Evolutionary conservation across 345 rosid species (phyloP).

Genomic region (Murraya koenigii): DNA sequence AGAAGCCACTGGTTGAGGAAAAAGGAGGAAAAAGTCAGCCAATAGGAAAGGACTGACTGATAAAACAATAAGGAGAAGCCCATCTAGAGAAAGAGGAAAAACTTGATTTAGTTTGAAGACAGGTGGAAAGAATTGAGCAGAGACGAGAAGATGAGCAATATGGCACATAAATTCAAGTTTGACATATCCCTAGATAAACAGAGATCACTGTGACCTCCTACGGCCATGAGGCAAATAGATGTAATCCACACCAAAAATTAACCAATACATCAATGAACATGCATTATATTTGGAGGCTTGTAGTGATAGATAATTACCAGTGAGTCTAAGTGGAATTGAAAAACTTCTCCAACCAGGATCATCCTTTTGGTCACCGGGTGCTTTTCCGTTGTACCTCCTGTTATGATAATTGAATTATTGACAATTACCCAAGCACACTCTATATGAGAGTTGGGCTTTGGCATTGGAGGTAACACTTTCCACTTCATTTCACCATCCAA

Average conservation of each 20-base stretch:
- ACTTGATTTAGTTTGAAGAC: neutral
- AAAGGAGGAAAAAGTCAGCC: neutral
- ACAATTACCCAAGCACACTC: constrained; percentile 75
- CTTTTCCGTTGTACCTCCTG: constrained; percentile 82
- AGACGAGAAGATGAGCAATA: neutral
- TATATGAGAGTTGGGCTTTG: constrained; percentile 79
- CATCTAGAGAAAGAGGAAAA: neutral
- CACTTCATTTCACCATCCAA: constrained; percentile 73
- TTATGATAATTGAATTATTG: constrained; percentile 70
- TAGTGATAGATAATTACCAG: constrained; percentile 31
- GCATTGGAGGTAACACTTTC: constrained; percentile 67
- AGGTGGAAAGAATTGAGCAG: neutral
- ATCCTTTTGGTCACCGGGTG: constrained; percentile 76
- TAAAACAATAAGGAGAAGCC: neutral
- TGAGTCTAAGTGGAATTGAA: constrained; percentile 60
- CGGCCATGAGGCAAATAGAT: neutral
- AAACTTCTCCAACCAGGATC: constrained; percentile 78
- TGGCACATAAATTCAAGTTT: neutral
- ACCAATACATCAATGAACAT: neutral
- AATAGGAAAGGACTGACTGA: neutral
- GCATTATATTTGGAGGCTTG: neutral
- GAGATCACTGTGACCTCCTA: neutral
- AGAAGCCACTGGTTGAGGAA: neutral
- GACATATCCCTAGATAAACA: neutral
- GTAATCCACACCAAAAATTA: neutral